Evolutionary conservation across 2,329 filamentous ascomycete genomes (phyloP), one percentile per base, ranked within the genome.

Genomic region (Penicillium sp.): DNA sequence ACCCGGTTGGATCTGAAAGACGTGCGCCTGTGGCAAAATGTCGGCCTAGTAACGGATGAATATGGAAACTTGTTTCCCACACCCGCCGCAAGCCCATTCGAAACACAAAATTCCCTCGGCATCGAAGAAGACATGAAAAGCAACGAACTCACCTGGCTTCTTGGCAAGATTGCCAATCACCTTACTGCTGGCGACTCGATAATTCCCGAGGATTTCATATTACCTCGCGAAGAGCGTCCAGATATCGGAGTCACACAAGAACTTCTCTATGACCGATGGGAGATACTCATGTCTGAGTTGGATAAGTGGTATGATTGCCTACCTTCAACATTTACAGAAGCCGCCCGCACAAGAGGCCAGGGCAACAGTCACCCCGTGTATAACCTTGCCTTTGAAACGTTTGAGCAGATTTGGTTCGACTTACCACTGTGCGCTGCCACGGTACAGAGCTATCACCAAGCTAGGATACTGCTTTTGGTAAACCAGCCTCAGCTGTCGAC

Each of bases 381-480:
- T n/a, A 27, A 50, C 10, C 50, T 50, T 10, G 45, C 50, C 24
- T 43, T 48, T 5, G 41, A 49, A 27, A 51, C 45, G 5, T 55
- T 57, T 11, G 55, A 55, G 42, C 55, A 57, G 31, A 55, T 57
- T 16, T 57, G 55, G 55, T 57, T 55, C 22, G 41, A 55, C 16
- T 22, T 83, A 0, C 80, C 83, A 0, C 80, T 85, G 72, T 85
- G 82, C 66, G 82, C 81, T 0, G 81, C 81, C 3, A 82, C 82
- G 0, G 83, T 86, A 76, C 82, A 85, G 61, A 78, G 76, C 52
- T 86, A 84, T 56, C 80, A 86, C 61, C 84, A 86, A 76, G 81
- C 81, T 1, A 77, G 79, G 52, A 83, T 85, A 4, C 73, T 85
- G 13, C 66, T 86, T 0, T 74, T 84, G 18, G 77, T 83, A 60